Conservation (phyloP, 2,329 filamentous ascomycete species). For the Penicillium decumbens region DNA sequence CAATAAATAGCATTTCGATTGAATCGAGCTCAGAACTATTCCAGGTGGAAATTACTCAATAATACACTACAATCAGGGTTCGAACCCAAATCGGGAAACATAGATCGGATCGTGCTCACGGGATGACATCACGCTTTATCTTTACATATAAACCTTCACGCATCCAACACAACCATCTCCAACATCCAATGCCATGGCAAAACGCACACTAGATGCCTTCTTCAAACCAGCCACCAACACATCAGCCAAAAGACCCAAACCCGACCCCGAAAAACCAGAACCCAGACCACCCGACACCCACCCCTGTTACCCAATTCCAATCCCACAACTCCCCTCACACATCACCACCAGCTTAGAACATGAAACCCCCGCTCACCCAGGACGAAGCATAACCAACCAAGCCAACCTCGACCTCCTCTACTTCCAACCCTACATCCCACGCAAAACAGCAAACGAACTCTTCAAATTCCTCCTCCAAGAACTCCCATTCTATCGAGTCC, state of each 20-base stretch:
- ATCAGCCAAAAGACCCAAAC: slow-evolving; percentile 42
- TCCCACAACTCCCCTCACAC: slow-evolving; percentile 46
- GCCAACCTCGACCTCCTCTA: slow-evolving; percentile 69
- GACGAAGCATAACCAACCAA: slow-evolving; percentile 60
- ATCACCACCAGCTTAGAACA: slow-evolving; percentile 29
- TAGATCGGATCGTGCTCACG: slow-evolving; percentile 9
- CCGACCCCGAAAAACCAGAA: slow-evolving; percentile 12
- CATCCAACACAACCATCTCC: background rate
- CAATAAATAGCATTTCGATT: slow-evolving; percentile 43
- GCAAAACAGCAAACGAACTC: slow-evolving; percentile 52
- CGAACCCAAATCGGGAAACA: slow-evolving; percentile 7
- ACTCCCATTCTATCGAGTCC: slow-evolving; percentile 70
- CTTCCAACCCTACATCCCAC: slow-evolving; percentile 67
- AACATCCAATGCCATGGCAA: slow-evolving; percentile 33
- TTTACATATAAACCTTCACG: background rate
- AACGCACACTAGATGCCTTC: slow-evolving; percentile 66
- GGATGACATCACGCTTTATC: slow-evolving; percentile 16
- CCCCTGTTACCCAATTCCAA: slow-evolving; percentile 50
- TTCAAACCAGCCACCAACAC: slow-evolving; percentile 50
- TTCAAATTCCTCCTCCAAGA: slow-evolving; percentile 68
- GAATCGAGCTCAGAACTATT: too few species aligned
- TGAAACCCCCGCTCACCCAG: slow-evolving; percentile 45
- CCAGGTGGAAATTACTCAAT: too few species aligned
- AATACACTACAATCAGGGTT: too few species aligned
- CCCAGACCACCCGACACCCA: slow-evolving; percentile 38